phyloP scores from a whole-genome alignment of 257 asterid genomes.

The Primulina tabacum region DNA sequence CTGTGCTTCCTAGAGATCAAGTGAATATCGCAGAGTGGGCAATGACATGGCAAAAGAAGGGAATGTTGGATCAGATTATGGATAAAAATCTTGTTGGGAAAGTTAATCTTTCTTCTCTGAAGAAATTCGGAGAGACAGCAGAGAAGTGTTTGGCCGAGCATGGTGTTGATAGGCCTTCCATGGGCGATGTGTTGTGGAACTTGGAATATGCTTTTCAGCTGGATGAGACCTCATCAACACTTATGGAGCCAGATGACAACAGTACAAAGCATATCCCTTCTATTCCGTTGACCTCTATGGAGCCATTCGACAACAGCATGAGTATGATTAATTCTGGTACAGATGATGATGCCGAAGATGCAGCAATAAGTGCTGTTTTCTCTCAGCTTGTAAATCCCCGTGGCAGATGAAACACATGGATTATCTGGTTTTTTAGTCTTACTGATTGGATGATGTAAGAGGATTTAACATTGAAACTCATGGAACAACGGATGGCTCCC shows the following conservation, averaged over 20 bases:
- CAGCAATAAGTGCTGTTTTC: constrained; percentile 67
- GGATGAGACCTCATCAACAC: constrained; percentile 67
- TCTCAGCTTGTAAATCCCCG: constrained; percentile 82
- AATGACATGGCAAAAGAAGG: constrained; percentile 78
- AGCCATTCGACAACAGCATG: constrained; percentile 62
- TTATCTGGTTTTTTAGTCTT: background rate
- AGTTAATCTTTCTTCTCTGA: constrained; percentile 59
- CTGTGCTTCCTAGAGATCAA: constrained; percentile 75
- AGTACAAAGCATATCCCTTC: constrained; percentile 65
- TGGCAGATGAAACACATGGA: constrained; percentile 45
- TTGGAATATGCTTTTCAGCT: constrained; percentile 77
- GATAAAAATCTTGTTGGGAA: constrained; percentile 61
- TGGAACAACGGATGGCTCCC: constrained; percentile 19
- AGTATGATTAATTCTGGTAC: constrained; percentile 58
- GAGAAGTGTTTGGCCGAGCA: constrained; percentile 71
- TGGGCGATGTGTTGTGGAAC: constrained; percentile 85
- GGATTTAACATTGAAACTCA: constrained; percentile 17
- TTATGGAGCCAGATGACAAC: constrained; percentile 60
- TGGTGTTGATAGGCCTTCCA: constrained; percentile 74
- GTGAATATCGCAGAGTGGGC: constrained; percentile 88
- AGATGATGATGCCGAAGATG: constrained; percentile 66
- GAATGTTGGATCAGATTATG: constrained; percentile 68
- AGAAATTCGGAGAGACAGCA: constrained; percentile 77
- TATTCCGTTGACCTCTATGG: constrained; percentile 43
- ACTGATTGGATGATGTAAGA: no score